Conservation (phyloP, 805 yeast species). For the Komagataella populi region DNA sequence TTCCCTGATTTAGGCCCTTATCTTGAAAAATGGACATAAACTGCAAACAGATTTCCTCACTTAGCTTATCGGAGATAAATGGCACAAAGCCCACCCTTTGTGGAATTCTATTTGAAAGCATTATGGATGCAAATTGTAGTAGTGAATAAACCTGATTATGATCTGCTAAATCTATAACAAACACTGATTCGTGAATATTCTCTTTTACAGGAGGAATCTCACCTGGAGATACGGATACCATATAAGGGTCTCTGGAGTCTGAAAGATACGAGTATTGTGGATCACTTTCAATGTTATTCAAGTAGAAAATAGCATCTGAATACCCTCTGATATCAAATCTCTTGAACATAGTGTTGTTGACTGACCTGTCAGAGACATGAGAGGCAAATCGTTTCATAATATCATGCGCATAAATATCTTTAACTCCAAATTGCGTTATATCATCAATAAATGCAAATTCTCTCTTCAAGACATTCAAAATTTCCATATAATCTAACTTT, state of each 20-base stretch:
- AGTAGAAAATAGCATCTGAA: conserved; percentile 36
- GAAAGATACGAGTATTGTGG: conserved; percentile 32
- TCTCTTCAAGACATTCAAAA: conserved; percentile 23
- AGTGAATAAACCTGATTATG: conserved; percentile 35
- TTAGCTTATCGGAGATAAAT: conserved; percentile 15
- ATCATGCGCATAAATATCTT: conserved; percentile 18
- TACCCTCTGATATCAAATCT: conserved; percentile 12
- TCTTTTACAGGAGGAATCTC: conserved; percentile 58
- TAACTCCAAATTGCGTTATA: conserved; percentile 18
- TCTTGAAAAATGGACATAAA: conserved; percentile 9
- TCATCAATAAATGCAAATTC: conserved; percentile 18
- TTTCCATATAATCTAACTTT: conserved; percentile 26
- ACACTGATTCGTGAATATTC: conserved; percentile 63
- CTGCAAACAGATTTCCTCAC: conserved; percentile 12
- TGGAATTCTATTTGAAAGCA: conserved; percentile 48
- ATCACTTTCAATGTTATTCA: conserved; percentile 69
- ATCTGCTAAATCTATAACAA: conserved; percentile 50
- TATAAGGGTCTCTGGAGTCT: conserved; percentile 31
- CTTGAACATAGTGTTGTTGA: conserved; percentile 1
- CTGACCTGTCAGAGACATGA: conserved; percentile 1
- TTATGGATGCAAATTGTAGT: conserved; percentile 31
- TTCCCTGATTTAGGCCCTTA: conserved; percentile 9
- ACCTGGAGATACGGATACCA: conserved; percentile 30
- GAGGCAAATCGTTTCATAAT: conserved; percentile 26
- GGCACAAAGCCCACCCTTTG: conserved; percentile 83